A percentile compares a stretch with the other conserved stretches of the same genome.
These are phyloP conservation scores for Globisporangium uncinulatum DNA, from an alignment of 352 stramenopile genomes.

Conservation along the genomic window DNA sequence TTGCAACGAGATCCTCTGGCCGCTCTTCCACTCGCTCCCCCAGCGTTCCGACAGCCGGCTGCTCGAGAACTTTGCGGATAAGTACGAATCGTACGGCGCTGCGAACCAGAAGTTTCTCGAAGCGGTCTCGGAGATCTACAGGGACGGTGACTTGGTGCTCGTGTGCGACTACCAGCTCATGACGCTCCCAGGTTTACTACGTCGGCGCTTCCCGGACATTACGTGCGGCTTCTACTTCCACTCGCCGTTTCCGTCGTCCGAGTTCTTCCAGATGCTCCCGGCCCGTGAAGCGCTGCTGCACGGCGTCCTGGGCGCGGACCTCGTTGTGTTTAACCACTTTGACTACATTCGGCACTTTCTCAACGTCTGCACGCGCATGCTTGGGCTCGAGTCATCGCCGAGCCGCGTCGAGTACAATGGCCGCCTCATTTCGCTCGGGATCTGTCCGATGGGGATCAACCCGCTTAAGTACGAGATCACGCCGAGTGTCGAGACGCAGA, in stretches of 20 bases:
- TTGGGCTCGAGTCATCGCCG: slow-evolving; percentile 79
- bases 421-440: slow-evolving; percentile 78
- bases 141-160: slow-evolving; percentile 81
- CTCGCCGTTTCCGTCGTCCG: slow-evolving; percentile 85
- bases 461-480: slow-evolving; percentile 77
- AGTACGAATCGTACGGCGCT: slow-evolving; percentile 84
- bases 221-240: slow-evolving; percentile 89
- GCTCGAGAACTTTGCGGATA: slow-evolving; percentile 81
- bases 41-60: slow-evolving; percentile 63
- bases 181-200: slow-evolving; percentile 69
- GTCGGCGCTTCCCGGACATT: slow-evolving; percentile 67
- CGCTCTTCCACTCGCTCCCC: slow-evolving; percentile 87
- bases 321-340: slow-evolving; percentile 89
- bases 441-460: slow-evolving; percentile 89
- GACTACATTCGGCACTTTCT: slow-evolving; percentile 88
- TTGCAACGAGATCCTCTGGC: slow-evolving; percentile 89
- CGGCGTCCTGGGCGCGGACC: slow-evolving; percentile 77
- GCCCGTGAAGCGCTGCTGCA: slow-evolving; percentile 70
- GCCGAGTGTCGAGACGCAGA: slow-evolving; percentile 39
- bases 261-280: slow-evolving; percentile 89
- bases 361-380: slow-evolving; percentile 80
- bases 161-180: slow-evolving; percentile 91
- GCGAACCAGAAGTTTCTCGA: slow-evolving; percentile 87
- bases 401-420: slow-evolving; percentile 86
- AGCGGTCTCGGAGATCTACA: slow-evolving; percentile 73